phyloP scores from a whole-genome alignment of 768 basidiomycete species.

The Leccinum longicurvipes region DNA sequence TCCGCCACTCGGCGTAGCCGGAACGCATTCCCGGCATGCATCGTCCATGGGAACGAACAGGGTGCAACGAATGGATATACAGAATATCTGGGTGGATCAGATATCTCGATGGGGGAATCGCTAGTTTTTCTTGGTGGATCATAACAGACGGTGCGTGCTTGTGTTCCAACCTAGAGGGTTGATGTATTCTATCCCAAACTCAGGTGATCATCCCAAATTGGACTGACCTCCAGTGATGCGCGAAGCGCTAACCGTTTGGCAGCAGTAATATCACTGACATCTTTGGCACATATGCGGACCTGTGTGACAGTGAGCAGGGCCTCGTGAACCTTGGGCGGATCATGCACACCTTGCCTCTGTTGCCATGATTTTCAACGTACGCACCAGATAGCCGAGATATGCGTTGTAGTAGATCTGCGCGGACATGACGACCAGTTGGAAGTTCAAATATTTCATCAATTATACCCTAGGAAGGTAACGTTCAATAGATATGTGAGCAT shows the following conservation, averaged over 20 bases:
- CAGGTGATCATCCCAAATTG: slow-evolving; percentile 5
- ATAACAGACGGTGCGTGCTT: slow-evolving; percentile 25
- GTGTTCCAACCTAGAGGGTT: slow-evolving; percentile 14
- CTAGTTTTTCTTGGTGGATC: slow-evolving; percentile 28
- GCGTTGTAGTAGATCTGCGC: slow-evolving; percentile 47
- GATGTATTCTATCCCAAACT: slow-evolving; percentile 1
- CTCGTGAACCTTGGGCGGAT: not conserved
- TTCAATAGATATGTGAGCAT: not conserved
- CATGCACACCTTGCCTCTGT: slow-evolving; percentile 42
- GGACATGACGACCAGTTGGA: slow-evolving; percentile 43
- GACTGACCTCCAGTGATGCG: slow-evolving; percentile 49
- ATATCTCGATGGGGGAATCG: slow-evolving; percentile 23
- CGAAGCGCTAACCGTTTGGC: slow-evolving; percentile 55
- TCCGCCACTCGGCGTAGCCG: slow-evolving; percentile 61
- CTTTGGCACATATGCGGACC: slow-evolving; percentile 56
- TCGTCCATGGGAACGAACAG: slow-evolving; percentile 47
- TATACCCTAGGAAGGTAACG: slow-evolving; percentile 16
- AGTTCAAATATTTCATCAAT: slow-evolving; percentile 38
- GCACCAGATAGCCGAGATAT: slow-evolving; percentile 71
- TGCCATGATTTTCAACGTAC: slow-evolving; percentile 51
- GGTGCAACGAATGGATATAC: slow-evolving; percentile 63
- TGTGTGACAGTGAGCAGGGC: slow-evolving; percentile 23
- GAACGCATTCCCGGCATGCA: slow-evolving; percentile 44
- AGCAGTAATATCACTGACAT: slow-evolving; percentile 34
- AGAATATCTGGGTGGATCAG: slow-evolving; percentile 48